Evolutionary conservation across 169 alveolate species (phyloP).

Genomic region (Babesia bigemina): DNA sequence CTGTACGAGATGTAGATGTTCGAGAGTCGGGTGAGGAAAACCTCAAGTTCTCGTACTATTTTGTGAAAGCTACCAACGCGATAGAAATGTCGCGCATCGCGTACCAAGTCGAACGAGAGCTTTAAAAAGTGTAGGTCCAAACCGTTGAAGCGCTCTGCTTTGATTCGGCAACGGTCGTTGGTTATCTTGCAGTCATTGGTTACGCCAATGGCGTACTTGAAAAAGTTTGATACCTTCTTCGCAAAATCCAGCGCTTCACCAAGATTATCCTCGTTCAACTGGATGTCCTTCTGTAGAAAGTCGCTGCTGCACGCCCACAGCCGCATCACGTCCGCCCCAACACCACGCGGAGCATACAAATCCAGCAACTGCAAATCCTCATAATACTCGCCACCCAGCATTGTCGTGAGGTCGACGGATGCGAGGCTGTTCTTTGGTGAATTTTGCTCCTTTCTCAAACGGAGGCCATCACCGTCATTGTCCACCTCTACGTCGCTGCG

Average conservation of each 20-base stretch:
- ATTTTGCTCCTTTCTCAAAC: neutral
- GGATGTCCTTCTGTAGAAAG: conserved; percentile 61
- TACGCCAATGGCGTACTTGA: conserved; percentile 55
- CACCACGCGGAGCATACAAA: conserved; percentile 17
- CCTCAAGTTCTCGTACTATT: conserved; percentile 33
- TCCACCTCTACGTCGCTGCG: neutral
- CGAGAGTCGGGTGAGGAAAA: conserved; percentile 49
- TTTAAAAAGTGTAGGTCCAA: conserved; percentile 52
- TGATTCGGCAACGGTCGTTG: conserved; percentile 17
- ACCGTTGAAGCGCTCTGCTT: conserved; percentile 16
- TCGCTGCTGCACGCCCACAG: conserved; percentile 58
- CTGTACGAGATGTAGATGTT: conserved; percentile 49
- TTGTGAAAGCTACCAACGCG: conserved; percentile 44
- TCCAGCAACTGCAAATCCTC: conserved; percentile 22
- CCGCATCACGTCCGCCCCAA: conserved; percentile 59
- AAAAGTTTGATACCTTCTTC: conserved; percentile 52
- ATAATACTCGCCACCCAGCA: conserved; percentile 33
- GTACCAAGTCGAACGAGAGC: conserved; percentile 36
- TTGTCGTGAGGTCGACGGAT: neutral
- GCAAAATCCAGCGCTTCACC: conserved; percentile 43
- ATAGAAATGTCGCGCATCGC: conserved; percentile 15
- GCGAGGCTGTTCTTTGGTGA: neutral
- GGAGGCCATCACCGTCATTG: neutral
- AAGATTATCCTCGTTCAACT: conserved; percentile 22
- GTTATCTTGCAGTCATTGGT: conserved; percentile 21